Evolutionary conservation across 1,284 basidiomycete species (phyloP).

Genomic region (Rhodofomes roseus): DNA sequence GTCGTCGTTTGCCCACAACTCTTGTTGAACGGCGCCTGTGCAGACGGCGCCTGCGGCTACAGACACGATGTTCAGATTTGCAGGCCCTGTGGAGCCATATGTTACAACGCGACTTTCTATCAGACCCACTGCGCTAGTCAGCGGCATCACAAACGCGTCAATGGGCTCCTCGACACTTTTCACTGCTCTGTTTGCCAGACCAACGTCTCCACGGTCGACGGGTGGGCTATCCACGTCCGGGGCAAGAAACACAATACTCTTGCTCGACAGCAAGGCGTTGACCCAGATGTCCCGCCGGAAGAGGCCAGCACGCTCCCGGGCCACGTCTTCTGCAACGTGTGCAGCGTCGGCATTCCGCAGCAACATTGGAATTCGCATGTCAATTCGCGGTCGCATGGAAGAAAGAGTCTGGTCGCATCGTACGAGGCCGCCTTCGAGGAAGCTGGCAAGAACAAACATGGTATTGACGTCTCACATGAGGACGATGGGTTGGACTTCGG

Average conservation of each 20-base stretch:
- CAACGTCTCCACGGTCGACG: not conserved
- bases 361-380: not conserved
- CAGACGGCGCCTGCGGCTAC: not conserved
- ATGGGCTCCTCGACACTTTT: not conserved
- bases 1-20: constrained; percentile 7
- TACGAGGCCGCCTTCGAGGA: constrained; percentile 24
- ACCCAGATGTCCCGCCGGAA: constrained; percentile 7
- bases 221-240: constrained; percentile 6
- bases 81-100: constrained; percentile 13
- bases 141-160: constrained; percentile 1
- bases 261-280: not conserved
- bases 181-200: constrained; percentile 7
- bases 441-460: constrained; percentile 25
- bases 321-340: constrained; percentile 2
- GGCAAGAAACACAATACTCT: constrained; percentile 2
- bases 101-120: constrained; percentile 8
- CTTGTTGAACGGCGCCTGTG: constrained; percentile 13
- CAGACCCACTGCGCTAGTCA: constrained; percentile 7
- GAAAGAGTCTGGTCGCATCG: constrained; percentile 9
- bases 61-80: constrained; percentile 17
- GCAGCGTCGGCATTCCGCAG: not conserved
- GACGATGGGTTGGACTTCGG: constrained; percentile 32
- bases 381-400: not conserved
- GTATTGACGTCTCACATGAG: constrained; percentile 19
- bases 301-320: not conserved